Base-by-base conservation (phyloP, 768 basidiomycete genomes). In the Tylopilus sp. region DNA sequence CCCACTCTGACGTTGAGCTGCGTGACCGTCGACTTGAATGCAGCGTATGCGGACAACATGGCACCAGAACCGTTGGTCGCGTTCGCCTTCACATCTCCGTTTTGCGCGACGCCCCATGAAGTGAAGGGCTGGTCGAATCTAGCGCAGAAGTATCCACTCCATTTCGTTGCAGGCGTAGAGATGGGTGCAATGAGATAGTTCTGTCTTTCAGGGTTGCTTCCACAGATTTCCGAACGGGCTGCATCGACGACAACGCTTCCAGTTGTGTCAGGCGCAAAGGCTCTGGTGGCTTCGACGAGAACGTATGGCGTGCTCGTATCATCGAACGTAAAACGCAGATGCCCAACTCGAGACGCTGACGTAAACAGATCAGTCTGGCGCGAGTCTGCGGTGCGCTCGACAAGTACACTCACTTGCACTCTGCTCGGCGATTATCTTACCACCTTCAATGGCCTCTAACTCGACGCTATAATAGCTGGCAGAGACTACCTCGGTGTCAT, bases 311-410 rank as follows among this genome's bases (percentile, higher is more conserved):
- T 12, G 8, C 58, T 46, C 7, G 73, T 71, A 17, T 63, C 58
- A 7, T 67, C 65, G 70, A 87, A 90, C 0, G 82, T 84, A 66
- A 89, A 87, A 3, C 84, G 78, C 1, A 90, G 73, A 64, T 90
- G 86, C 0, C 85, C 88, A 4, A 87, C 86, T 8, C 86, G 79
- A 8, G 89, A 89, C 6, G 87, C 87, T 89, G 25, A 33, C 4
- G 31, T 11, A 48, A 14, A 28, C 3, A 6, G 31, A 29, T 59
- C 25, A 61, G 54, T 30, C 21, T 34, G 31, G 4, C 28, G 26
- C 26, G 17, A 7, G 74, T 74, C 1, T n/a, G n/a, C n/a, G 42
- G 26, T 6, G 19, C 19, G 44, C n/a, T 6, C 25, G 24, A 25
- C 6, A 26, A 45, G 45, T n/a, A 11, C 10, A 74, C 83, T 36